These are phyloP conservation scores for Nectriaceae sp. DNA, from an alignment of 2,329 filamentous ascomycete genomes.

Conservation along the genomic window DNA sequence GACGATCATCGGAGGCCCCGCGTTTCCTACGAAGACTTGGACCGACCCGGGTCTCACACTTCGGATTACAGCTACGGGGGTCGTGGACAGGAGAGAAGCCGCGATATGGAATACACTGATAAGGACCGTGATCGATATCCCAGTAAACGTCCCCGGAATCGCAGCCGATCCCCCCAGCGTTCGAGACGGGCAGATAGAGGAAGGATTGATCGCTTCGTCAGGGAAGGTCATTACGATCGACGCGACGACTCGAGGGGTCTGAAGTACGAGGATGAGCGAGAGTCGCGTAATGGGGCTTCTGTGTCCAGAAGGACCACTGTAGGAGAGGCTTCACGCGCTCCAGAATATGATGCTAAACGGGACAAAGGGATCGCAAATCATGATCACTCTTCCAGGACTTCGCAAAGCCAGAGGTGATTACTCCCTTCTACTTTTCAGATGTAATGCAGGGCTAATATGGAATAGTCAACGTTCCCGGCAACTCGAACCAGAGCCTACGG, in stretches of 20 bases:
- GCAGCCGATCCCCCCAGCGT: constrained; percentile 53
- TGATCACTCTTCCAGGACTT: constrained; percentile 17
- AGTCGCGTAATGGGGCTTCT: constrained; percentile 50
- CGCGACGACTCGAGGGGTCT: constrained; percentile 23
- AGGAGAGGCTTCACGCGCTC: constrained; percentile 58
- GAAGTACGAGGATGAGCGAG: constrained; percentile 48
- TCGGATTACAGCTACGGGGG: constrained; percentile 50
- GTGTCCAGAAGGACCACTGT: constrained; percentile 65
- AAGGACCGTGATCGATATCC: constrained; percentile 46
- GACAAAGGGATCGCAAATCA: constrained; percentile 48
- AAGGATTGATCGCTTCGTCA: constrained; percentile 36
- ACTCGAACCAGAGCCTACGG: constrained; percentile 30
- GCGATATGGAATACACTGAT: constrained; percentile 41
- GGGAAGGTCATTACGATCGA: constrained; percentile 29
- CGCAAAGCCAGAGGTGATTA: constrained; percentile 23
- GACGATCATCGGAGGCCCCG: constrained; percentile 50
- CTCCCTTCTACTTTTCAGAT: not conserved
- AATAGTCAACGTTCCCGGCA: constrained; percentile 16
- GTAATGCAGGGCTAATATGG: constrained; percentile 11
- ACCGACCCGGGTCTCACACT: constrained; percentile 48
- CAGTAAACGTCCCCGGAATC: constrained; percentile 58
- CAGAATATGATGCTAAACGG: constrained; percentile 69
- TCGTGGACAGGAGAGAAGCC: constrained; percentile 47
- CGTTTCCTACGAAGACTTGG: constrained; percentile 58
- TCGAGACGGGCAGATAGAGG: constrained; percentile 39